Base-by-base conservation (phyloP, 495 filamentous ascomycete species). In the Immersiella caudata region DNA sequence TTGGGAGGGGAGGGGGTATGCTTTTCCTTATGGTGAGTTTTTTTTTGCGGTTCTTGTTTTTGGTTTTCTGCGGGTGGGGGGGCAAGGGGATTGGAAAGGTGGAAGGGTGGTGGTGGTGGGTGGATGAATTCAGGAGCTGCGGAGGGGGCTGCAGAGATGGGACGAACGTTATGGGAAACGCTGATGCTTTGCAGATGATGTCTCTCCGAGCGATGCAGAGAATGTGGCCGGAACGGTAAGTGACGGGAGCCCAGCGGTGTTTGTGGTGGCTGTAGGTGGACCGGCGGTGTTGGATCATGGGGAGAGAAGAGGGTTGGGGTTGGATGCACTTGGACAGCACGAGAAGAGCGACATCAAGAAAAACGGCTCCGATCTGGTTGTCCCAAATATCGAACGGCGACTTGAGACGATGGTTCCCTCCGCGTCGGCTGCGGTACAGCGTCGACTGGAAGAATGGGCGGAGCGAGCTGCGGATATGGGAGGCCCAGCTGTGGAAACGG, bases 21-120 rank as follows among this genome's bases (percentile, higher is more conserved):
- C 89, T 2, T 93, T 93, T 71, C 90, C 91, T 0, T 93, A 92
- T 72, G 90, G 93, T 73, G 40, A 46, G 40, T 46, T 46, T 18
- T 12, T 2, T 2, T 46, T 36, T 36, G 5, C 12, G 5, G 9
- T 18, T 46, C 40, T 18, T 46, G 40, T 18, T 46, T 14, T 14
- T 12, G 5, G 4, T 46, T 14, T 46, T 33, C 29, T 33, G n/a
- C n/a, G n/a, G n/a, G n/a, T n/a, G n/a, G n/a, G n/a, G n/a, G n/a
- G n/a, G n/a, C n/a, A n/a, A n/a, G 33, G 33, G 5, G 33, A 36
- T 6, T 36, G 33, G 12, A 6, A 12, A 36, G 33, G 33, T 36
- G n/a, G n/a, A 36, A 6, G 6, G 5, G 33, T 36, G 5, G 33
- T 36, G 33, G 33, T 36, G 33, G 5, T 36, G 33, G 6, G 33